Conservation (phyloP, 768 basidiomycete species). For the Lactarius akahatsu region DNA sequence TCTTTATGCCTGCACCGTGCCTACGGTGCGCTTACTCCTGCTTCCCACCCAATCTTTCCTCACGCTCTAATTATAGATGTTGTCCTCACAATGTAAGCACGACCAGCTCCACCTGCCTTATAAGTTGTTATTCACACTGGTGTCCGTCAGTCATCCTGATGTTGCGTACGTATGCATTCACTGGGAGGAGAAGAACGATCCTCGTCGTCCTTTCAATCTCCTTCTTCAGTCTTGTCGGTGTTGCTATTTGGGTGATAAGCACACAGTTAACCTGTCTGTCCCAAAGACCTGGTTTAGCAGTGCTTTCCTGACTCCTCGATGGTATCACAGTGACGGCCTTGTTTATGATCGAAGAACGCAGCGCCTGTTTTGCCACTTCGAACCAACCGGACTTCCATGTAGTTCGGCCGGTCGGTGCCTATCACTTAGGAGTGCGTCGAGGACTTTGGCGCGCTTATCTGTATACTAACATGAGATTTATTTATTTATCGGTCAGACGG, state of each 20-base stretch:
- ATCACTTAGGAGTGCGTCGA: conserved; percentile 24
- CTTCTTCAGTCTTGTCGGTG: conserved; percentile 10
- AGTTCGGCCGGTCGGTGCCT: conserved; percentile 4
- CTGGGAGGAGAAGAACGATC: conserved; percentile 9
- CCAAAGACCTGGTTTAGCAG: background rate
- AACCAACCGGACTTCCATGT: background rate
- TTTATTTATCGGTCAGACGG: conserved; percentile 1
- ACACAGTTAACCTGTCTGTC: conserved; percentile 13
- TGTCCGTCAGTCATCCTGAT: conserved; percentile 22
- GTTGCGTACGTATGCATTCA: conserved; percentile 27
- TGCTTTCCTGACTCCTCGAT: background rate
- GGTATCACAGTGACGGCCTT: conserved; percentile 12
- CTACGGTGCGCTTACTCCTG: conserved; percentile 12
- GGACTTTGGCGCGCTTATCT: background rate
- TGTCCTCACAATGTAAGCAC: conserved; percentile 23
- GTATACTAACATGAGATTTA: background rate
- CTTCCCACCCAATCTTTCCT: background rate
- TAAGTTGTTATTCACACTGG: background rate
- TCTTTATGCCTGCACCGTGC: conserved; percentile 19
- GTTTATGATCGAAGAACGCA: conserved; percentile 5
- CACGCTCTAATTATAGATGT: conserved; percentile 3
- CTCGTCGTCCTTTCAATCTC: conserved; percentile 10
- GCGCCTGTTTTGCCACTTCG: conserved; percentile 20
- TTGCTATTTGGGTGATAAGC: conserved; percentile 17
- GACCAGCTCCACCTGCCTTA: background rate